phyloP scores from a whole-genome alignment of 768 basidiomycete genomes.

The Auriscalpium microsporum region DNA sequence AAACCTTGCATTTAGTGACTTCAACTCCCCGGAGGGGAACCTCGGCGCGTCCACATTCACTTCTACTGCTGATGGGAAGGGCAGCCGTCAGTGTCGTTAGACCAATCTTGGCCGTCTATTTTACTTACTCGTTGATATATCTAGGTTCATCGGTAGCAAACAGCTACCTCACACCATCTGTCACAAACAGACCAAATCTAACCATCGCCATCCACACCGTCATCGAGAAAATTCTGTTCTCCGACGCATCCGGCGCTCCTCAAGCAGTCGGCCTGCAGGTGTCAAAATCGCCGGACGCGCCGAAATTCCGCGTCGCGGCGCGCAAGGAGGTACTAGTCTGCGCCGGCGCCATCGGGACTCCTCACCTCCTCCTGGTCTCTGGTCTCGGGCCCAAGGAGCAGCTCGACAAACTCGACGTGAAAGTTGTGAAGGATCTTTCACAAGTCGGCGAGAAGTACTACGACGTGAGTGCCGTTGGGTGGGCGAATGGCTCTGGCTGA shows the following conservation, averaged over 20 bases:
- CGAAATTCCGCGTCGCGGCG: slow-evolving; percentile 5
- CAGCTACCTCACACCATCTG: slow-evolving; percentile 8
- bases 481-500: neutral
- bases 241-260: slow-evolving; percentile 1
- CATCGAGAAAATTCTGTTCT: slow-evolving; percentile 10
- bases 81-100: slow-evolving; percentile 1
- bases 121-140: neutral
- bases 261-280: slow-evolving; percentile 2
- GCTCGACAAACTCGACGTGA: slow-evolving; percentile 22
- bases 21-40: slow-evolving; percentile 9
- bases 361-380: slow-evolving; percentile 32
- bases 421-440: neutral
- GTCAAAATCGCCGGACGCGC: neutral
- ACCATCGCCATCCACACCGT: slow-evolving; percentile 7
- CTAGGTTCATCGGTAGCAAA: slow-evolving; percentile 6
- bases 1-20: slow-evolving; percentile 1
- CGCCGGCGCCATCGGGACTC: slow-evolving; percentile 16
- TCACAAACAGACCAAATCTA: slow-evolving; percentile 22
- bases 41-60: slow-evolving; percentile 9
- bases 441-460: slow-evolving; percentile 2
- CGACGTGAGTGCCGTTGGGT: neutral
- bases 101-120: neutral
- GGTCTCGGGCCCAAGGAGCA: slow-evolving; percentile 30
- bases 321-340: slow-evolving; percentile 14
- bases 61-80: slow-evolving; percentile 1